Percentiles rank a stretch among this genome's conserved stretches.
Evolutionary conservation across 306 rosid genomes (phyloP).

Genomic region (Vigna reflexopilosa): DNA sequence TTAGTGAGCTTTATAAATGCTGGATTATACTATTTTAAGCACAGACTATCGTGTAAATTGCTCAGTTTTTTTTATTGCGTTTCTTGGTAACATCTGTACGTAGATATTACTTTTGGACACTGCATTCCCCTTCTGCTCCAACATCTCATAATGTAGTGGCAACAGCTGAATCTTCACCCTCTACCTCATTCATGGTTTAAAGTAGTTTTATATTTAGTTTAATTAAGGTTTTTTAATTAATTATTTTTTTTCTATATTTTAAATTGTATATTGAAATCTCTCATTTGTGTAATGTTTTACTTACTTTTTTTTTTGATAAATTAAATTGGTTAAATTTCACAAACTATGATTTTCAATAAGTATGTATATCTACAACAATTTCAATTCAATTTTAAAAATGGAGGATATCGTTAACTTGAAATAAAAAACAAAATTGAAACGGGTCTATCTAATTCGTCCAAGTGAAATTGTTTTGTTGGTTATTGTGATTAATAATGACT

Average conservation of each 20-base stretch:
- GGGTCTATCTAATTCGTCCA: no score
- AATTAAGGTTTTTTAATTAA: no score
- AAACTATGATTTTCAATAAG: no score
- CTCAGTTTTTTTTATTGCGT: background rate
- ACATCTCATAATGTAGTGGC: background rate
- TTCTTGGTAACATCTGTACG: slow-evolving; percentile 12
- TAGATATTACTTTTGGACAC: background rate
- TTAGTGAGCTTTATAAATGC: background rate
- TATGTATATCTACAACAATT: background rate
- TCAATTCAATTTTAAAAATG: background rate
- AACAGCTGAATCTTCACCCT: background rate
- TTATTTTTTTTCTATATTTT: no score
- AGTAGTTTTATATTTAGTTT: background rate
- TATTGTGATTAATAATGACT: no score
- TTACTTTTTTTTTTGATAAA: no score
- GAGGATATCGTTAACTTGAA: no score
- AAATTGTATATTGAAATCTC: no score
- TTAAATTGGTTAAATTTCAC: no score
- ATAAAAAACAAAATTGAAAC: no score
- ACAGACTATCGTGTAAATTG: slow-evolving; percentile 43
- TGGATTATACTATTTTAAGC: slow-evolving; percentile 32
- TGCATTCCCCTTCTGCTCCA: background rate
- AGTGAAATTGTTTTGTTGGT: no score
- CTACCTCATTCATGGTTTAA: slow-evolving; percentile 1
- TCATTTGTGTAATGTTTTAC: no score